These are phyloP conservation scores for Fusarium devonianum DNA, from an alignment of 2,329 filamentous ascomycete species.

Conservation along the genomic window DNA sequence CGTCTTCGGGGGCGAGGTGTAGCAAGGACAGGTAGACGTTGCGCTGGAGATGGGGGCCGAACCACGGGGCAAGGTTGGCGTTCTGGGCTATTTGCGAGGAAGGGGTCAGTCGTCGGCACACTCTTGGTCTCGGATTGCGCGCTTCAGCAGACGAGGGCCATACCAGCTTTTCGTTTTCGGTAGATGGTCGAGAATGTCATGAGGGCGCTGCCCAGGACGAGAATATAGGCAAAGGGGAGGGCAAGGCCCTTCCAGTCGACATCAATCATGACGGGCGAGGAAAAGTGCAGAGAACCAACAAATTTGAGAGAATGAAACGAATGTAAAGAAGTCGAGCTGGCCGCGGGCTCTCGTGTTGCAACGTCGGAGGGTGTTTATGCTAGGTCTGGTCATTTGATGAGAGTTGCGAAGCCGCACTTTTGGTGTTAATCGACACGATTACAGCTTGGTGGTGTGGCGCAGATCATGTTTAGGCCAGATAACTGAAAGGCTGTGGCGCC, in stretches of 20 bases:
- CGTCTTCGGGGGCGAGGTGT: constrained; percentile 72
- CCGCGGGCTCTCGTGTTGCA: neutral
- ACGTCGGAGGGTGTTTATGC: neutral
- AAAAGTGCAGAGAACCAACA: constrained; percentile 7
- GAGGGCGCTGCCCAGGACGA: constrained; percentile 85
- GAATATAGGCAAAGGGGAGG: constrained; percentile 88
- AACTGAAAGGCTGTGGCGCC: constrained; percentile 15
- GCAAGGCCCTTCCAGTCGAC: constrained; percentile 84
- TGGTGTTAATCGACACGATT: constrained; percentile 23
- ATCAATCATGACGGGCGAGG: constrained; percentile 54
- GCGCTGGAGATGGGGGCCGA: constrained; percentile 86
- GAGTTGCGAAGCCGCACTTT: neutral
- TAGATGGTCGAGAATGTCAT: constrained; percentile 93
- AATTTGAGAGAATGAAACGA: constrained; percentile 15
- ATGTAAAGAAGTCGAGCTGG: constrained; percentile 20
- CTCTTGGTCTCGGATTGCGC: too few relatives aligned
- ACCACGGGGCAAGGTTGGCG: constrained; percentile 92
- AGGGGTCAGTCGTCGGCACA: constrained; percentile 11
- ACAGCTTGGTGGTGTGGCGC: constrained; percentile 4
- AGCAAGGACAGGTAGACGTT: constrained; percentile 94
- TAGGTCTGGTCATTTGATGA: constrained; percentile 2
- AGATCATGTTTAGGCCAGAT: constrained; percentile 31
- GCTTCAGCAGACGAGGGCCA: constrained; percentile 36
- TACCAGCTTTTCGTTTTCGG: constrained; percentile 87
- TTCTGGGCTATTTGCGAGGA: constrained; percentile 67